phyloP scores from a whole-genome alignment of 371 early-diverging fungal species.

The Lichtheimia hyalospora region DNA sequence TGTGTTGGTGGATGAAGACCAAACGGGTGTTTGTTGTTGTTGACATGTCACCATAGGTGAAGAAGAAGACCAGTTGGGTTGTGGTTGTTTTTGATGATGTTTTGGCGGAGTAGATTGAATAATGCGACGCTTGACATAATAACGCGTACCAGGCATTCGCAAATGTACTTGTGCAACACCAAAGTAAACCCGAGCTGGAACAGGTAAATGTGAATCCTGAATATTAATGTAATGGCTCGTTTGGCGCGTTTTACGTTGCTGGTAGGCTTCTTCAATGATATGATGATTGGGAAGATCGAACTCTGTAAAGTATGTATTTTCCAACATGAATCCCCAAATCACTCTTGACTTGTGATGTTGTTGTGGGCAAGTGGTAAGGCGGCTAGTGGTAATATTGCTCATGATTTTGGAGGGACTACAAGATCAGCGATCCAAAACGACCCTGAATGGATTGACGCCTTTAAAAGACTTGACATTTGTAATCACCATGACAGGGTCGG shows the following conservation, averaged over 20 bases:
- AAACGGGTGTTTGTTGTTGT: too few relatives aligned
- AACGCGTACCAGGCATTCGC: conserved; percentile 54
- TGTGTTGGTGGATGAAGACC: too few relatives aligned
- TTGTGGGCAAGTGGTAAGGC: too few relatives aligned
- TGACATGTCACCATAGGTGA: too few relatives aligned
- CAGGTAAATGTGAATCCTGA: conserved; percentile 29
- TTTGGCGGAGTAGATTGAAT: too few relatives aligned
- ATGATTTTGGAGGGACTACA: neutral
- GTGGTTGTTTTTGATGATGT: too few relatives aligned
- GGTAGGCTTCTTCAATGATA: conserved; percentile 35
- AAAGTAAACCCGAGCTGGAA: conserved; percentile 37
- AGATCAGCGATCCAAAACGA: neutral
- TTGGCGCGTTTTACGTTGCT: conserved; percentile 21
- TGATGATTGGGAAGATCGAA: conserved; percentile 41
- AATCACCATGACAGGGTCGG: too few relatives aligned
- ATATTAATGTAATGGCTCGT: conserved; percentile 35
- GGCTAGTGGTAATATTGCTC: too few relatives aligned
- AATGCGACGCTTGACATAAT: conserved; percentile 25
- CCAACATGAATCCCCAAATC: conserved; percentile 51
- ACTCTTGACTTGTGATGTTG: neutral
- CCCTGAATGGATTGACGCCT: neutral
- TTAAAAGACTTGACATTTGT: too few relatives aligned
- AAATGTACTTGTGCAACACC: conserved; percentile 44
- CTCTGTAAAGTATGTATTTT: conserved; percentile 40
- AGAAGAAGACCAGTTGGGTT: too few relatives aligned